Evolutionary conservation across 202 grass and related monocot species (phyloP).

Genomic region (Carex sylvatica): DNA sequence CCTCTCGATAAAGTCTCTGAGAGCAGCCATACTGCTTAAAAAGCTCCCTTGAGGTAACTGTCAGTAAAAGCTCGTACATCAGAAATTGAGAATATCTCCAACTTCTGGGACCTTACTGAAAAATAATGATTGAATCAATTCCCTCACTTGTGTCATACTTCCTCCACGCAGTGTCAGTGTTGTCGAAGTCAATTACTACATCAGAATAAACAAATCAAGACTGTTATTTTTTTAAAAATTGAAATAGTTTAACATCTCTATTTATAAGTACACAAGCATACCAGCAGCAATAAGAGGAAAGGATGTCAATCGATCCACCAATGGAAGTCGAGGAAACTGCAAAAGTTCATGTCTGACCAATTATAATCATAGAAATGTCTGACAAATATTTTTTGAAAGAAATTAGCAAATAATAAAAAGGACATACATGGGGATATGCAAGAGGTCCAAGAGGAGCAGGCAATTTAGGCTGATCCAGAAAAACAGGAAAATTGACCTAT

Average conservation of each 20-base stretch:
- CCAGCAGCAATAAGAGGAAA: constrained; percentile 78
- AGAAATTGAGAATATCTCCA: constrained; percentile 29
- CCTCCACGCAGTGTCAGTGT: constrained; percentile 79
- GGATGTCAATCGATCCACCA: constrained; percentile 73
- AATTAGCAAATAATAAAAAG: constrained; percentile 9
- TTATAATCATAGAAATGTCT: constrained; percentile 21
- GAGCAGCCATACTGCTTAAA: constrained; percentile 77
- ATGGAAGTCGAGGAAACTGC: constrained; percentile 73
- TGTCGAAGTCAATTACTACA: constrained; percentile 87
- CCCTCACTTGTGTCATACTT: constrained; percentile 84
- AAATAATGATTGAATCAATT: constrained; percentile 30
- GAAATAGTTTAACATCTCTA: background rate
- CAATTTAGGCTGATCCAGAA: constrained; percentile 54
- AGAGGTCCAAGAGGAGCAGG: constrained; percentile 74
- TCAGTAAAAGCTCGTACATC: constrained; percentile 34
- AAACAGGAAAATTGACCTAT: constrained; percentile 72
- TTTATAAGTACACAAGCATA: constrained; percentile 35
- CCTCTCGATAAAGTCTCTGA: constrained; percentile 57
- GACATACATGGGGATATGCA: constrained; percentile 65
- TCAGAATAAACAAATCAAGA: constrained; percentile 36
- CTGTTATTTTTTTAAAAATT: constrained; percentile 20
- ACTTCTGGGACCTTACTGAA: constrained; percentile 23
- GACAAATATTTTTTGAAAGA: background rate
- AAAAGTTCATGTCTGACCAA: constrained; percentile 24
- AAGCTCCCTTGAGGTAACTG: constrained; percentile 89